Conservation (phyloP, 192 early-diverging fungal species). For the Gigaspora rosea region DNA sequence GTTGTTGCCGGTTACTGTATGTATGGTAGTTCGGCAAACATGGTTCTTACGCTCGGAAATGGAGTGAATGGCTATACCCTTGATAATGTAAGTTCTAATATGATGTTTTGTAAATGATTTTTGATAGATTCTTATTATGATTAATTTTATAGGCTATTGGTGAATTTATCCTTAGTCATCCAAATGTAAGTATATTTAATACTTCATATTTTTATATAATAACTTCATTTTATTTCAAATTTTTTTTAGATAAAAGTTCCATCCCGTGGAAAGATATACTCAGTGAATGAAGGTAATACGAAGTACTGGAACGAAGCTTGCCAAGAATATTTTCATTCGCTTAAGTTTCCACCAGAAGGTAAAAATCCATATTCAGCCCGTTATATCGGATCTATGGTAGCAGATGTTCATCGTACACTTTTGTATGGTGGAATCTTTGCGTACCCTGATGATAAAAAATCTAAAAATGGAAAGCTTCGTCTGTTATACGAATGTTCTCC, state of each 20-base stretch:
- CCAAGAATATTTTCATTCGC: conserved; percentile 82
- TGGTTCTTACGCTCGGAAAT: conserved; percentile 78
- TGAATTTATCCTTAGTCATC: conserved; percentile 98
- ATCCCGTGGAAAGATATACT: conserved; percentile 91
- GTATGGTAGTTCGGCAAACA: conserved; percentile 89
- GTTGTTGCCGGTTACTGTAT: conserved; percentile 96
- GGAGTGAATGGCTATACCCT: conserved; percentile 96
- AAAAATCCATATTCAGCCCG: conserved; percentile 89
- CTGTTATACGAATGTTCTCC: conserved; percentile 98
- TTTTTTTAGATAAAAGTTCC: conserved; percentile 65
- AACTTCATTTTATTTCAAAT: not conserved
- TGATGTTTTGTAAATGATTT: not conserved
- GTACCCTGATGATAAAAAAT: conserved; percentile 79
- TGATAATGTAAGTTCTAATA: conserved; percentile 63
- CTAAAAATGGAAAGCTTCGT: conserved; percentile 88
- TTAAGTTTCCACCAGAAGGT: conserved; percentile 84
- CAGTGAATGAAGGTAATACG: conserved; percentile 96
- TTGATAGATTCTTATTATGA: not conserved
- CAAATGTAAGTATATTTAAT: conserved; percentile 58
- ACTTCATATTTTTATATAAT: not conserved
- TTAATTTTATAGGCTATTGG: conserved; percentile 63
- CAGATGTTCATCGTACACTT: conserved; percentile 95
- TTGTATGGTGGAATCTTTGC: conserved; percentile 91
- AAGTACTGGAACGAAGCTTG: conserved; percentile 87
- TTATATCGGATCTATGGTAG: conserved; percentile 98